phyloP scores from a whole-genome alignment of 2,329 filamentous ascomycete species.

The Apiospora aurea region DNA sequence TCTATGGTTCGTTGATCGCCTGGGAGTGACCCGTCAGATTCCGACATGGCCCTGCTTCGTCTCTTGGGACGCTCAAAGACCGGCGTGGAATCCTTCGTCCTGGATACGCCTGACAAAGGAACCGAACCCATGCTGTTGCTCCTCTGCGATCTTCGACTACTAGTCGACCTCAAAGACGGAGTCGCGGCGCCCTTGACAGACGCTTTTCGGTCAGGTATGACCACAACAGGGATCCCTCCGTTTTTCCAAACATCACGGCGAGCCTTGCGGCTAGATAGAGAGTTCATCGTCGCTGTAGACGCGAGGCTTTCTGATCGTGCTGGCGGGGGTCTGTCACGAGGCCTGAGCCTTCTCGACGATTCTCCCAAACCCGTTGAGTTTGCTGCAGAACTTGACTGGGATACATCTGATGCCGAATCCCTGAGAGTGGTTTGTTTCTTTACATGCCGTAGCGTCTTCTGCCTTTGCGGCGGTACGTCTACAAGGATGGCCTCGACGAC shows the following conservation, averaged over 20 bases:
- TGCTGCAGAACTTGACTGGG: slow-evolving; percentile 51
- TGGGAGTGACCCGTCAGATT: slow-evolving; percentile 53
- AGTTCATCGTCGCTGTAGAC: slow-evolving; percentile 57
- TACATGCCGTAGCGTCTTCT: slow-evolving; percentile 64
- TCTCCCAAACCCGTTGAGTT: slow-evolving; percentile 47
- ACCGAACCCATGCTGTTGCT: slow-evolving; percentile 61
- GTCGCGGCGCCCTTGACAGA: slow-evolving; percentile 58
- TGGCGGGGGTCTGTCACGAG: slow-evolving; percentile 38
- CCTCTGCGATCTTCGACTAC: slow-evolving; percentile 61
- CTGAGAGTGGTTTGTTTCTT: slow-evolving; percentile 23
- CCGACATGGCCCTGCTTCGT: slow-evolving; percentile 52
- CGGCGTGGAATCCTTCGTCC: slow-evolving; percentile 50
- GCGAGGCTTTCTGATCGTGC: slow-evolving; percentile 54
- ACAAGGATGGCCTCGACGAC: slow-evolving; percentile 65
- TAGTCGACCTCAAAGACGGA: slow-evolving; percentile 67
- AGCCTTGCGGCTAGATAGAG: slow-evolving; percentile 60
- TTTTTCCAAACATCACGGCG: slow-evolving; percentile 65
- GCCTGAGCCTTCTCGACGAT: slow-evolving; percentile 39
- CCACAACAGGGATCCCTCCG: slow-evolving; percentile 67
- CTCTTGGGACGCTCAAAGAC: slow-evolving; percentile 52
- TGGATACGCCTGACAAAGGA: slow-evolving; percentile 50
- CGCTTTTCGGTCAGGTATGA: slow-evolving; percentile 65
- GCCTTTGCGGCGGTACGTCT: slow-evolving; percentile 55
- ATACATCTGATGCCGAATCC: slow-evolving; percentile 48
- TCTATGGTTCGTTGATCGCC: slow-evolving; percentile 65